Conservation (phyloP, 2,329 filamentous ascomycete species). For the Aspergillus viridinutans region DNA sequence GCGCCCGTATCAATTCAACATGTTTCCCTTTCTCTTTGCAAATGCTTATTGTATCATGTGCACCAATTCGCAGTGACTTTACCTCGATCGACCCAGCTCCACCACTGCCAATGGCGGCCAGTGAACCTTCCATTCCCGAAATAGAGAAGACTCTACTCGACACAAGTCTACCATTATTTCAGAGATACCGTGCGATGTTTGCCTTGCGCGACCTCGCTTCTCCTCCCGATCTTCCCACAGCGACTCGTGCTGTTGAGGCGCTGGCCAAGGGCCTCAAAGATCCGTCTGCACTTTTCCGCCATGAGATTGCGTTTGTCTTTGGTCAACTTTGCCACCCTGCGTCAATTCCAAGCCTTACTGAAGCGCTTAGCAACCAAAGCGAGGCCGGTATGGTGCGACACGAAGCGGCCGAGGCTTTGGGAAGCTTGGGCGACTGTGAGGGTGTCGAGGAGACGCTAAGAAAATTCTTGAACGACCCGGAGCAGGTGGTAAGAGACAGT, state of each 20-base stretch:
- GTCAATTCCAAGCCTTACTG: constrained; percentile 85
- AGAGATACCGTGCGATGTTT: constrained; percentile 97
- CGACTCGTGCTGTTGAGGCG: constrained; percentile 78
- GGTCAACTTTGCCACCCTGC: constrained; percentile 93
- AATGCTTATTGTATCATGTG: constrained; percentile 24
- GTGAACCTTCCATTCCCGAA: constrained; percentile 62
- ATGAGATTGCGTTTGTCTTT: constrained; percentile 98
- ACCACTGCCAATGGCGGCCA: constrained; percentile 67
- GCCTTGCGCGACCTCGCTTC: constrained; percentile 91
- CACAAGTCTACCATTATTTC: constrained; percentile 73
- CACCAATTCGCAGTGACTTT: constrained; percentile 66
- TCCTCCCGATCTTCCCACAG: constrained; percentile 84
- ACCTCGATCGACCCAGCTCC: constrained; percentile 93
- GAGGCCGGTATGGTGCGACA: constrained; percentile 97
- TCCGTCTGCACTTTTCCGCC: constrained; percentile 85
- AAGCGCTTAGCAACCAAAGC: constrained; percentile 68
- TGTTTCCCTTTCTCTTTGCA: constrained; percentile 8
- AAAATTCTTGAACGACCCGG: constrained; percentile 81
- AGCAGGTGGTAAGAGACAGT: constrained; percentile 91
- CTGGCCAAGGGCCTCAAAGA: constrained; percentile 83
- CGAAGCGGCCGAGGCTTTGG: constrained; percentile 93
- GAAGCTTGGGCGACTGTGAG: constrained; percentile 86
- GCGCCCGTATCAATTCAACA: constrained; percentile 6
- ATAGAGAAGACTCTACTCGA: constrained; percentile 77
- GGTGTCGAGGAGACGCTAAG: constrained; percentile 84